Base-by-base conservation (phyloP, 108 stramenopile species). In the Cyclostephanos invisitatus region DNA sequence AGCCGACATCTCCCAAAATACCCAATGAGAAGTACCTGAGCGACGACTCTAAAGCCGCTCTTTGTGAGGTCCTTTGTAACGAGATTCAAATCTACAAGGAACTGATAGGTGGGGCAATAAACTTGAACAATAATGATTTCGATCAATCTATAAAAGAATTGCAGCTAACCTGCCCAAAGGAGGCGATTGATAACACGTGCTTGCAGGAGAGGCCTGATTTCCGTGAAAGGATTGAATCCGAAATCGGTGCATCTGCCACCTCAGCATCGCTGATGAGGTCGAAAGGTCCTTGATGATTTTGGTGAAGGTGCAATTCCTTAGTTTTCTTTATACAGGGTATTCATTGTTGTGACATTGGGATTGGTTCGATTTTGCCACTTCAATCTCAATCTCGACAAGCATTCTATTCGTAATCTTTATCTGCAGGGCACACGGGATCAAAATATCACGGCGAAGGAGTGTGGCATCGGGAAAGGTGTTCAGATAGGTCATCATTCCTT, bases 381-480 rank as follows among this genome's bases (percentile, higher is more conserved):
- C 86, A 62, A 71, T 78, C 62, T 95, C 94, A 54, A 95, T 65
- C 54, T 91, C 86, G 28, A 74, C 84, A 47, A 95, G 75, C 90
- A 95, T 87, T 53, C 74, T 71, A 70, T 92, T 95, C 27, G 94
- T 95, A 18, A 95, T 91, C 72, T 95, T 95, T 61, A 95, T 95
- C 46, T 95, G 90, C 37, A 92, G 68, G 17, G 94, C 94, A 65
- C 94, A 95, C 10, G 91, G 85, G 53, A 95, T 92, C 58, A 95
- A 65, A 68, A 95, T 95, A 72, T 95, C 94, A 21, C 89, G 87
- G 36, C 82, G 89, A 12, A 95, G 73, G 6, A 95, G 81, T 38
- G 94, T 95, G 1, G 94, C 91, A 84, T 95, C 94, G 36, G 94
- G 94, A 57, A 95, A 89, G 24, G 94, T 95, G 62, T 95, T 95